phyloP scores from a whole-genome alignment of 2,329 filamentous ascomycete genomes.

The Sclerotinia sclerotiorum region DNA sequence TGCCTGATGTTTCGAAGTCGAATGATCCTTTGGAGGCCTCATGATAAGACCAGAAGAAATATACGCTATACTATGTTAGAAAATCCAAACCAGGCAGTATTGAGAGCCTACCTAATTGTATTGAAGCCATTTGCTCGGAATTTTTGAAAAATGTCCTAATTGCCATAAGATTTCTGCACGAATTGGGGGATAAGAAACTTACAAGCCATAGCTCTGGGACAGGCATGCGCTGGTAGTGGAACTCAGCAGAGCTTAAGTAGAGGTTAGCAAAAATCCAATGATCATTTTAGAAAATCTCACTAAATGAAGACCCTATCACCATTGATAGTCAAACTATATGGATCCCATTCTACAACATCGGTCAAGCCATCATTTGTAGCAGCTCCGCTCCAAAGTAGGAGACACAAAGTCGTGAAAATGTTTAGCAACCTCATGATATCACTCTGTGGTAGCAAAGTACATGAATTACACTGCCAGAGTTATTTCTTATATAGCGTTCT shows the following conservation, averaged over 20 bases:
- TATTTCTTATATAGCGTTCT: constrained; percentile 5
- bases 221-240: constrained; percentile 54
- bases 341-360: constrained; percentile 51
- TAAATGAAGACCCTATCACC: constrained; percentile 50
- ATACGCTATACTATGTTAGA: constrained; percentile 40
- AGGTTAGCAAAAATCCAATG: background rate
- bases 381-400: constrained; percentile 33
- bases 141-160: constrained; percentile 54
- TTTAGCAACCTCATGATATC: constrained; percentile 32
- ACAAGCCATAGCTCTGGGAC: constrained; percentile 53
- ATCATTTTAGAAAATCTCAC: constrained; percentile 28
- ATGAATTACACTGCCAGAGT: background rate
- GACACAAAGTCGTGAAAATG: constrained; percentile 32
- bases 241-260: constrained; percentile 43
- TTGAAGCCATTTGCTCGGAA: constrained; percentile 55
- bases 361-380: constrained; percentile 46
- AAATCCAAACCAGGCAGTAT: background rate
- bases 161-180: constrained; percentile 32
- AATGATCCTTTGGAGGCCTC: constrained; percentile 46
- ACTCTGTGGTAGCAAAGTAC: background rate
- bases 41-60: constrained; percentile 54
- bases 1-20: constrained; percentile 52
- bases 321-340: constrained; percentile 51
- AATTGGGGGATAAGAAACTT: constrained; percentile 22
- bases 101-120: constrained; percentile 44